Conservation (phyloP, 2,329 filamentous ascomycete genomes). For the Colletotrichum noveboracense region DNA sequence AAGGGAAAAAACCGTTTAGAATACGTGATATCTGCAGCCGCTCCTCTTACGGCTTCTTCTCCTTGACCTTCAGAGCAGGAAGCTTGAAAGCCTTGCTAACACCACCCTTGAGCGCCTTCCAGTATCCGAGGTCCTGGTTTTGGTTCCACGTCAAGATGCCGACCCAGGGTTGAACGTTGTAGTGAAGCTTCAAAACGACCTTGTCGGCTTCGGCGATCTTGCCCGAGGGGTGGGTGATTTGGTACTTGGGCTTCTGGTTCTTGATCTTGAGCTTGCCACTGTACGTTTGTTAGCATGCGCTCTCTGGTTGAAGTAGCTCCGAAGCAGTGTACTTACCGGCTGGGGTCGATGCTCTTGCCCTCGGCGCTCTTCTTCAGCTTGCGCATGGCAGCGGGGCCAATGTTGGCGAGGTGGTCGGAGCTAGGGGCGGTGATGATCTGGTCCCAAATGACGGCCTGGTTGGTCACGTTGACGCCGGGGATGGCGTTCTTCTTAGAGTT, state of each 20-base stretch:
- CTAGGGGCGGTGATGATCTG: constrained; percentile 82
- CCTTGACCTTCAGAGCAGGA: constrained; percentile 69
- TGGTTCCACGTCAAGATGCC: constrained; percentile 85
- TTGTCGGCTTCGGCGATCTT: constrained; percentile 76
- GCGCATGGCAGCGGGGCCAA: constrained; percentile 64
- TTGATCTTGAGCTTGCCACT: constrained; percentile 78
- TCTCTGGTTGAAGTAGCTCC: constrained; percentile 15
- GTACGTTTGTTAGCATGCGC: constrained; percentile 4
- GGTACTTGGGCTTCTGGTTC: constrained; percentile 94
- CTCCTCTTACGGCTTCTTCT: constrained; percentile 26
- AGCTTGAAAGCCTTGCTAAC: constrained; percentile 68
- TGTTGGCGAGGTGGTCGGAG: constrained; percentile 66
- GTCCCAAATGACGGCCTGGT: constrained; percentile 94
- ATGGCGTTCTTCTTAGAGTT: constrained; percentile 31
- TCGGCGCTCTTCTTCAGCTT: constrained; percentile 65
- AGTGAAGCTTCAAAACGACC: constrained; percentile 82
- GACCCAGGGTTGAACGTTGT: constrained; percentile 98
- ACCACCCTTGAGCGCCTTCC: constrained; percentile 71
- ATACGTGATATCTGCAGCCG: background rate
- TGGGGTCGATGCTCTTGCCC: constrained; percentile 66
- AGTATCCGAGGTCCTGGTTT: constrained; percentile 58
- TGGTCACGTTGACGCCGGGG: constrained; percentile 45
- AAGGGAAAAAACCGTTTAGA: background rate
- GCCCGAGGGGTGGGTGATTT: constrained; percentile 88
- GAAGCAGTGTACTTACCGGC: constrained; percentile 45